Evolutionary conservation across 2,329 filamentous ascomycete genomes (phyloP), one percentile per base, ranked within the genome.

Genomic region (Ophiostoma perfectum): DNA sequence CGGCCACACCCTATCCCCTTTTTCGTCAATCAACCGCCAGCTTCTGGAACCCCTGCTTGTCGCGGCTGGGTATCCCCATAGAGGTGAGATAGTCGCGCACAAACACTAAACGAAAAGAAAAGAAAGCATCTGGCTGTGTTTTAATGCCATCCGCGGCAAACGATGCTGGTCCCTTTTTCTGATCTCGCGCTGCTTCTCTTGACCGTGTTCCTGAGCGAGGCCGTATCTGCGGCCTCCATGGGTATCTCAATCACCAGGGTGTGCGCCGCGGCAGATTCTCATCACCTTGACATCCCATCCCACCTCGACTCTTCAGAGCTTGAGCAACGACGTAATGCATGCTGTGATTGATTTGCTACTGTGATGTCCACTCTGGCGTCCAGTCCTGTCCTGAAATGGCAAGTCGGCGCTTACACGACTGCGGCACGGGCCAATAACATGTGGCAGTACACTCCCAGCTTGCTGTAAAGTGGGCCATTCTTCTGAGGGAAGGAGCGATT

Each of bases 321-420:
- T 27, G 27, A 27, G 27, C 27, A 27, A 27, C 27, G 27, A 27
- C 27, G 27, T 27, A 27, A 18, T 18, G 18, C 49, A 9, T 9
- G 49, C 18, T 55, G 49, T 55, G 49, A 55, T 55, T 36, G 18
- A 27, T 11, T 55, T 38, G 55, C 55, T 60, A 27, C 55, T 12
- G 18, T 18, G 18, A 42, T 52, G 36, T 45, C 60, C 52, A 62
- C 67, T 42, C 9, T 49, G 42, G 44, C 18, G 55, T 62, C 58
- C 38, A 55, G 67, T 52, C 66, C 62, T 68, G 52, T 67, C 68
- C 68, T 47, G 44, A 67, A 70, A 42, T 44, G 66, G 68, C 39
- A 66, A 55, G 63, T 70, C 68, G 68, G 69, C 69, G 69, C 69
- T 70, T 70, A 70, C 64, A 68, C 42, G 69, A 60, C 38, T 4